Evolutionary conservation across 2,329 filamentous ascomycete genomes (phyloP).

Genomic region (Thielaviopsis euricoi): DNA sequence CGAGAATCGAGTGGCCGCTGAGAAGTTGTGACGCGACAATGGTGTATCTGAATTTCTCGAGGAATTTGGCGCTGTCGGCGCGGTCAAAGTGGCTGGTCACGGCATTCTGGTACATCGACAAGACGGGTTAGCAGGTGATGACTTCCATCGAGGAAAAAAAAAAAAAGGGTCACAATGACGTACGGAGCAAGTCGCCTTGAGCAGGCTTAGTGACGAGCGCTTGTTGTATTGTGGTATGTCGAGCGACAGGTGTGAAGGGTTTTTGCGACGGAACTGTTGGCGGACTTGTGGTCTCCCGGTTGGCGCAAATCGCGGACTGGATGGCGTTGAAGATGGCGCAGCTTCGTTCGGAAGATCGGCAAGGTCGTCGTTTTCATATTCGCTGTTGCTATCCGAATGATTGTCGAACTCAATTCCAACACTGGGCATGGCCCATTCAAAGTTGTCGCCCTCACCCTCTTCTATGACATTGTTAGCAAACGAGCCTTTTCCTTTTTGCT

Average conservation of each 20-base stretch:
- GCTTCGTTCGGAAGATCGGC: constrained; percentile 10
- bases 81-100: constrained; percentile 58
- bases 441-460: constrained; percentile 33
- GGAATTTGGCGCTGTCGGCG: constrained; percentile 66
- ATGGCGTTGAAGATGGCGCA: constrained; percentile 28
- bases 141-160: not conserved
- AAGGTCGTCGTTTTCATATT: constrained; percentile 16
- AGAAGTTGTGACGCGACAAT: constrained; percentile 84
- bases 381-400: constrained; percentile 17
- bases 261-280: constrained; percentile 34
- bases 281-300: constrained; percentile 37
- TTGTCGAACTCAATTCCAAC: constrained; percentile 14
- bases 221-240: constrained; percentile 21
- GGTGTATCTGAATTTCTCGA: constrained; percentile 85
- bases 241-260: constrained; percentile 27
- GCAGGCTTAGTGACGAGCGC: constrained; percentile 25
- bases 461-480: constrained; percentile 18
- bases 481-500: too few species aligned
- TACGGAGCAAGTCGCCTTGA: constrained; percentile 36
- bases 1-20: constrained; percentile 45
- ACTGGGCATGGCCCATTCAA: constrained; percentile 28
- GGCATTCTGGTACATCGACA: constrained; percentile 33
- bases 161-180: constrained; percentile 15
- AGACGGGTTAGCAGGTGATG: not conserved
- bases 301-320: constrained; percentile 38